Base-by-base conservation (phyloP, 345 rosid genomes). In the Erucastrum elatum region DNA sequence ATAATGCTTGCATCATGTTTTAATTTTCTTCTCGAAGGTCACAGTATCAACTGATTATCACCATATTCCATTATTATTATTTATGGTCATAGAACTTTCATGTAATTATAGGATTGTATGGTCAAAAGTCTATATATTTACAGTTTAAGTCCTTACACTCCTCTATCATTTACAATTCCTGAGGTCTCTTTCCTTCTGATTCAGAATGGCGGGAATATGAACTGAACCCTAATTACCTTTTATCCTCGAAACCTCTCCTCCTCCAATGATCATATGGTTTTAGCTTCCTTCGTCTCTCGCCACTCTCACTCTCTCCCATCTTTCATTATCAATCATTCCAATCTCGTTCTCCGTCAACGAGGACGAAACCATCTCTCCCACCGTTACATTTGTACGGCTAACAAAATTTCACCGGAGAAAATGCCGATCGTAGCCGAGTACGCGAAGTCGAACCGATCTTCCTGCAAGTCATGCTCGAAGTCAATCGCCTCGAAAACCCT, bases 401-500 rank as follows among this genome's bases (percentile, higher is more conserved):
- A 16, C 11, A 68, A 16, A 12, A 27, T 27, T 4, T 15, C 72
- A 37, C 33, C 59, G 72, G 81, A 62, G 55, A 33, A 17, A n/a
- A 81, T 81, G 81, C 67, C 78, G 68, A 71, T 90, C 67, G 77
- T 87, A 11, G 92, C 90, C 1, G 98, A 92, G 86, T 91, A 94
- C 68, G 94, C 98, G 51, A 94, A 90, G 76, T 94, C 97, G 59
- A 87, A 75, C 59, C 84, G 97, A 17, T 94, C 98, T 8, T 76
- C 88, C 4, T 94, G 97, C 85, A 91, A 90, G 85, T 80, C 73
- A 37, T 94, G 98, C 71, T 89, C 89, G 37, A 72, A 85, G 62
- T 29, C 81, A 5, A 94, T 94, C 0, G 72, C 85, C 0, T 77
- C 83, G 67, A 84, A 89, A 76, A 68, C 87, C 25, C 82, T 87